phyloP scores from a whole-genome alignment of 139 green algal species.

The Haematococcus lacustris region DNA sequence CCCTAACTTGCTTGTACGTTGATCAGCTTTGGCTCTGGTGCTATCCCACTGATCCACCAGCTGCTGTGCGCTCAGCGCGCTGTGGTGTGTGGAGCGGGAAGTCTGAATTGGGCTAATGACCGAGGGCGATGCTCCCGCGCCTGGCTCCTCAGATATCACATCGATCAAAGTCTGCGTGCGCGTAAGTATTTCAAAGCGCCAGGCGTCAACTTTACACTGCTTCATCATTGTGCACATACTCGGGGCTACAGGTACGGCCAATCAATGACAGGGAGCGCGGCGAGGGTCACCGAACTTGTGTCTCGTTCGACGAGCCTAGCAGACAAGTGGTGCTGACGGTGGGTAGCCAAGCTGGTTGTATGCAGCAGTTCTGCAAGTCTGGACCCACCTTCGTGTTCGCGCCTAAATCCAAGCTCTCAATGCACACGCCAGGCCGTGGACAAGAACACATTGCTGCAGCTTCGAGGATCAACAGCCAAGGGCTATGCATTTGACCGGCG shows the following conservation, averaged over 20 bases:
- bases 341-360: background rate
- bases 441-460: conserved; percentile 51
- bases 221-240: background rate
- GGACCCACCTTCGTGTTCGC: background rate
- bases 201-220: background rate
- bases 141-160: background rate
- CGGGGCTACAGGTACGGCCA: conserved; percentile 44
- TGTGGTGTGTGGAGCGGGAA: too few species aligned
- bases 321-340: conserved; percentile 60
- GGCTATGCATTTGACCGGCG: conserved; percentile 56
- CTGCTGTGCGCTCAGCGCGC: background rate
- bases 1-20: background rate
- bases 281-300: conserved; percentile 46
- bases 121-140: background rate
- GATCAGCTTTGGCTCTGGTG: background rate
- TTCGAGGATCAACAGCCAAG: conserved; percentile 42
- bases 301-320: conserved; percentile 53
- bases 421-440: conserved; percentile 47
- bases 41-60: background rate
- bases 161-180: conserved; percentile 45
- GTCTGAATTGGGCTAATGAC: too few species aligned
- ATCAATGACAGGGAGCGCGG: conserved; percentile 42
- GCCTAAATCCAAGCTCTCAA: too few species aligned
- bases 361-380: background rate
- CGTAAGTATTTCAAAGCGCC: conserved; percentile 17